phyloP scores from a whole-genome alignment of 495 filamentous ascomycete genomes.

The Clohesyomyces aquaticus region DNA sequence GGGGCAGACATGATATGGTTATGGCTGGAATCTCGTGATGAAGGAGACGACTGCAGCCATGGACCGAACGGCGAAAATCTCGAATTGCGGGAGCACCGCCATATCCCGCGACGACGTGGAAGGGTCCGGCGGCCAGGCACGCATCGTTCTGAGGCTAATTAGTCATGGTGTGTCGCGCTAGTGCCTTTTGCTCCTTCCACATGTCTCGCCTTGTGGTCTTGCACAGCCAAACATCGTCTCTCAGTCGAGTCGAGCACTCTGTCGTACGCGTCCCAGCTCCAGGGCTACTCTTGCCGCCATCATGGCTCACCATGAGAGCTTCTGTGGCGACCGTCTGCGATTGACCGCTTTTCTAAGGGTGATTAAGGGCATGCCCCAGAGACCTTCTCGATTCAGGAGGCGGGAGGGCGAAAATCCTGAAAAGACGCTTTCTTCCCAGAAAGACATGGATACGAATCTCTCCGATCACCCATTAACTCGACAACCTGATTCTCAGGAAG shows the following conservation, averaged over 20 bases:
- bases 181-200: too few species aligned
- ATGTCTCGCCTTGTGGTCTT: too few species aligned
- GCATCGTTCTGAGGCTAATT: too few species aligned
- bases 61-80: too few species aligned
- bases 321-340: constrained; percentile 21
- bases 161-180: too few species aligned
- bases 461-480: neutral
- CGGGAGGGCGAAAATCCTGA: neutral
- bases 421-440: neutral
- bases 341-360: constrained; percentile 20
- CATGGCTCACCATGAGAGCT: constrained; percentile 22
- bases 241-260: neutral
- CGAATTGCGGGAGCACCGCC: constrained; percentile 1
- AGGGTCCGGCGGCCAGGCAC: too few species aligned
- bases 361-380: constrained; percentile 12
- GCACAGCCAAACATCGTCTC: neutral
- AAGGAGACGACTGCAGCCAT: constrained; percentile 2
- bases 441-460: neutral
- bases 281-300: neutral
- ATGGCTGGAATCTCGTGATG: neutral
- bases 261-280: neutral
- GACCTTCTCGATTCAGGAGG: constrained; percentile 19
- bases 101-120: too few species aligned
- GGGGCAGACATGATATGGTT: constrained; percentile 29
- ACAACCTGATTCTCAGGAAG: too few species aligned